Evolutionary conservation across 2,329 filamentous ascomycete species (phyloP).

Genomic region (Penicillium brevicompactum): DNA sequence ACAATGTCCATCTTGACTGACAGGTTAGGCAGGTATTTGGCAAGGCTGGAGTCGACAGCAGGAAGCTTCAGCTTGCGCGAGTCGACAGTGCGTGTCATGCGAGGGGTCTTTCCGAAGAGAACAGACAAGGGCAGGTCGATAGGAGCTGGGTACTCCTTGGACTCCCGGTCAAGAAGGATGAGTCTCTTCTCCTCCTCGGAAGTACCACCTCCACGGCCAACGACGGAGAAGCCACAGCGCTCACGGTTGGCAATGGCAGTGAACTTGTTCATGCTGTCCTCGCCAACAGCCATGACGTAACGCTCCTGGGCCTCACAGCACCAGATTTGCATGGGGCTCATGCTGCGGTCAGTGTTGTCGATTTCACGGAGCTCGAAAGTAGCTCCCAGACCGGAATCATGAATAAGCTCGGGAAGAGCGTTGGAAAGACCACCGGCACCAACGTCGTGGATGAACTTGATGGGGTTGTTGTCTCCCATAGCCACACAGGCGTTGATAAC

Average conservation of each 20-base stretch:
- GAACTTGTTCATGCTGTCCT: slow-evolving; percentile 73
- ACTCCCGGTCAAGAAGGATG: slow-evolving; percentile 79
- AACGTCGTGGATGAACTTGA: slow-evolving; percentile 96
- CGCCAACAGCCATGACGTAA: slow-evolving; percentile 88
- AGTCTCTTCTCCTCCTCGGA: slow-evolving; percentile 70
- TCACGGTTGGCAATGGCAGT: slow-evolving; percentile 74
- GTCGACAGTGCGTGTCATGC: slow-evolving; percentile 73
- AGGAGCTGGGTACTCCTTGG: slow-evolving; percentile 70
- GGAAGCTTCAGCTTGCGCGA: slow-evolving; percentile 69
- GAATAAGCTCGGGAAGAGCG: slow-evolving; percentile 84
- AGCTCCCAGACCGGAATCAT: slow-evolving; percentile 88
- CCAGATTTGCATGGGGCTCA: slow-evolving; percentile 97
- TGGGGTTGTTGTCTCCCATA: slow-evolving; percentile 81
- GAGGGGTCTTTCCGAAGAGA: slow-evolving; percentile 85
- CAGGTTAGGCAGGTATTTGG: slow-evolving; percentile 63
- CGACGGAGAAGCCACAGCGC: slow-evolving; percentile 88
- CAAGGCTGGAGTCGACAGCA: slow-evolving; percentile 74
- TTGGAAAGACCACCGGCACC: slow-evolving; percentile 87
- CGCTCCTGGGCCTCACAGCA: slow-evolving; percentile 96
- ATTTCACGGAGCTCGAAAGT: slow-evolving; percentile 93
- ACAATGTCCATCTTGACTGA: slow-evolving; percentile 52
- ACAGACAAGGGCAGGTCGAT: slow-evolving; percentile 89
- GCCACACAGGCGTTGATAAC: slow-evolving; percentile 94
- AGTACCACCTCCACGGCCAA: slow-evolving; percentile 72
- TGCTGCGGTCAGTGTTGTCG: slow-evolving; percentile 83